Evolutionary conservation across 202 grass and related monocot genomes (phyloP).

Genomic region (Carex arenaria): DNA sequence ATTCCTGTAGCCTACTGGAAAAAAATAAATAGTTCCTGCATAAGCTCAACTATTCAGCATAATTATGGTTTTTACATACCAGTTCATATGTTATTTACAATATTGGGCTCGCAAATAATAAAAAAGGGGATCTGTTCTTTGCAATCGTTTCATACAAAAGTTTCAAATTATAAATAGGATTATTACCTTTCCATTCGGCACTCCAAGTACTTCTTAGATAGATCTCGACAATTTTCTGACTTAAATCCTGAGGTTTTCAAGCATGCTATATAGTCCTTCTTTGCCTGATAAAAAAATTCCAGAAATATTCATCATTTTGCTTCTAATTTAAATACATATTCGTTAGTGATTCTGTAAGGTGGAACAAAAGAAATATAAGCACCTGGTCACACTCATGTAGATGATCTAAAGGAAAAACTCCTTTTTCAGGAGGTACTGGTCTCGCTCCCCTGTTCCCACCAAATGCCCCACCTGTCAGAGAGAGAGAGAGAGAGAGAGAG

Average conservation of each 20-base stretch:
- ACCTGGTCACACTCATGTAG: conserved; percentile 80
- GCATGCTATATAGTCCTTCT: conserved; percentile 87
- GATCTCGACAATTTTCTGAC: conserved; percentile 46
- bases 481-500: conserved; percentile 6
- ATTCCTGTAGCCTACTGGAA: too few species aligned
- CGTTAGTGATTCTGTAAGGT: not conserved
- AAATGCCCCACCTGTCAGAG: conserved; percentile 72
- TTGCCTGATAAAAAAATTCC: conserved; percentile 50
- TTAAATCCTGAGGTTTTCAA: conserved; percentile 65
- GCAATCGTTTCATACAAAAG: not conserved
- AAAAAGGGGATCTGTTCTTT: not conserved
- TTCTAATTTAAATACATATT: not conserved
- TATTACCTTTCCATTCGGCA: conserved; percentile 45
- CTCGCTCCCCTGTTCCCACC: conserved; percentile 86
- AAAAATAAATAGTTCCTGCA: too few species aligned
- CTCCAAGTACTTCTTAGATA: conserved; percentile 45
- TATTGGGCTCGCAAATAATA: not conserved
- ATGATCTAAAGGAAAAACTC: conserved; percentile 88
- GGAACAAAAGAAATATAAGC: conserved; percentile 15
- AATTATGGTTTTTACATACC: too few species aligned
- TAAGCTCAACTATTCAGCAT: too few species aligned
- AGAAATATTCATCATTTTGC: not conserved
- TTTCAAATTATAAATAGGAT: not conserved
- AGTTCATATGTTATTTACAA: too few species aligned
- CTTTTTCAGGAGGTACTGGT: conserved; percentile 97